Evolutionary conservation across 164 flowering plant genomes (phyloP).

Genomic region (Magnolia sinica): DNA sequence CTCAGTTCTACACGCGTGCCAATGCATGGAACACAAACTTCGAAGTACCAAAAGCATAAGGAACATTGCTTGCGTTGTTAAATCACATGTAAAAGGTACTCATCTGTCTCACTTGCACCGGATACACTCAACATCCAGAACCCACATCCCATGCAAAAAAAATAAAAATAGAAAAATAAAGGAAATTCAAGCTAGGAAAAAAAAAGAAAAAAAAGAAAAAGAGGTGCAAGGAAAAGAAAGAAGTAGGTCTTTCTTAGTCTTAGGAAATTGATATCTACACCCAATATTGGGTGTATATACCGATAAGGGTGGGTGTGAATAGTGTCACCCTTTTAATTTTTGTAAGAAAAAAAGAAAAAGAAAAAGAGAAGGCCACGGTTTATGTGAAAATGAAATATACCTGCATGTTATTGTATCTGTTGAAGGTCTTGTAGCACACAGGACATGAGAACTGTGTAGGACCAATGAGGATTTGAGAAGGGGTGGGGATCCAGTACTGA

Average conservation of each 20-base stretch:
- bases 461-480: constrained; percentile 90
- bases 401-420: constrained; percentile 88
- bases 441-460: constrained; percentile 97
- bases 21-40: constrained; percentile 21
- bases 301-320: no score
- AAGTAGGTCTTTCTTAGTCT: constrained; percentile 1
- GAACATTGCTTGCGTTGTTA: constrained; percentile 71
- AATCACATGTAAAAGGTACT: constrained; percentile 50
- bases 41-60: constrained; percentile 52
- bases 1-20: constrained; percentile 15
- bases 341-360: constrained; percentile 4
- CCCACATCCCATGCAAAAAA: constrained; percentile 29
- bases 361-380: constrained; percentile 15
- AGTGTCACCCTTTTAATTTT: no score
- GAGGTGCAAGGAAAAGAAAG: constrained; percentile 23
- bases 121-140: constrained; percentile 28
- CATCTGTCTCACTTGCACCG: constrained; percentile 24
- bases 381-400: neutral
- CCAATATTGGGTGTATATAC: neutral
- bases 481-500: constrained; percentile 96
- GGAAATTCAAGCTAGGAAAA: neutral
- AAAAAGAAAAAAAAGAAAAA: neutral
- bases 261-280: neutral
- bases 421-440: constrained; percentile 94
- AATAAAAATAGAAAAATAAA: neutral